These are phyloP conservation scores for Citropsis articulata DNA, from an alignment of 345 rosid species.

Conservation along the genomic window DNA sequence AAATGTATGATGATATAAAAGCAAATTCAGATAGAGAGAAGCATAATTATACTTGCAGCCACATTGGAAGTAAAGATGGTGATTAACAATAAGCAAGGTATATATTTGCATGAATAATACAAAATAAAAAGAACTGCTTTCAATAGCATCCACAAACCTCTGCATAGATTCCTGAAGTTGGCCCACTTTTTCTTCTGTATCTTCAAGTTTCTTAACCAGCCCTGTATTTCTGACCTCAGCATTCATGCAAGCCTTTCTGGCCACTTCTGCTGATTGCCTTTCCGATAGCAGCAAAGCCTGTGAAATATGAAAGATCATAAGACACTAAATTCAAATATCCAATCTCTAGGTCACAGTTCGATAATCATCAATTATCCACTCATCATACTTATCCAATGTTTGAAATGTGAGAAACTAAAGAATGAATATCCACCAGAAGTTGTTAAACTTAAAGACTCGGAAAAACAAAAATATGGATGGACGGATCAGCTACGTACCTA, in stretches of 20 bases:
- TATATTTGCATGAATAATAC: not conserved
- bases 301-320: constrained; percentile 15
- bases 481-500: not conserved
- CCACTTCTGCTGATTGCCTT: constrained; percentile 57
- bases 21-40: not conserved
- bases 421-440: not conserved
- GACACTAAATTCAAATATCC: constrained; percentile 5
- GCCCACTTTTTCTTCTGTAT: constrained; percentile 67
- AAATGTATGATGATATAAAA: not conserved
- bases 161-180: constrained; percentile 95
- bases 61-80: not conserved
- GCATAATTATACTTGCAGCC: not conserved
- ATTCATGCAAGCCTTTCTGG: constrained; percentile 52
- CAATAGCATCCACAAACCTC: constrained; percentile 57
- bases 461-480: not conserved
- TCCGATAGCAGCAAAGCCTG: constrained; percentile 77
- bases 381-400: not conserved
- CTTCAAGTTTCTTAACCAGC: constrained; percentile 76
- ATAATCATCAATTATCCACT: not conserved
- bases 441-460: not conserved
- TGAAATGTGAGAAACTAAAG: not conserved
- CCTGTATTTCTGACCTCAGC: constrained; percentile 68
- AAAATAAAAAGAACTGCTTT: not conserved
- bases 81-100: not conserved
- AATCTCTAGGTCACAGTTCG: not conserved